Evolutionary conservation across 2,329 filamentous ascomycete species (phyloP), one percentile per base, ranked within the genome.

Genomic region (Bipolaris oryzae): DNA sequence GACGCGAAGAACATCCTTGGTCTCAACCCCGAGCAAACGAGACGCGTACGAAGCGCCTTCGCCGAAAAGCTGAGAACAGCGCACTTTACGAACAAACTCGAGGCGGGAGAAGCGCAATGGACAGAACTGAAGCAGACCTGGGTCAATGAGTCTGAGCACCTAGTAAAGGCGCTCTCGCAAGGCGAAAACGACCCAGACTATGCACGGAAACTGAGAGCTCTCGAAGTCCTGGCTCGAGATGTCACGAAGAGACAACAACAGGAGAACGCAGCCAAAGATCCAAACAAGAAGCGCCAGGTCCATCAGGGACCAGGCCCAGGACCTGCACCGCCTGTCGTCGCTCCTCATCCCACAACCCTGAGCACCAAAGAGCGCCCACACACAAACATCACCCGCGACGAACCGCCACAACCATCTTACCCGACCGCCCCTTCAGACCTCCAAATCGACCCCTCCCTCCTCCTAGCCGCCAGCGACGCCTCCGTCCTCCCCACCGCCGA

Each of bases 221-320:
- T 93, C 44, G 89, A 93, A 59, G 81, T 89, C 0, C 77, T 95
- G 3, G 89, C 89, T 50, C 83, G 87, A 49, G 90, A 94, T 74
- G 88, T 91, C 16, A 88, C 91, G 83, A 93, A 93, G 76, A 83
- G 91, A 45, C 81, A 89, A 50, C 84, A 88, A 34, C 88, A 91
- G 66, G 87, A 90, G 61, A 84, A 85, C 57, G 80, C 80, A 0
- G 85, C 84, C 62, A 80, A 82, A 53, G 79, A 86, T 66, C 77
- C 81, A 2, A 78, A 78, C 13, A 78, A 78, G 53, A 78, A 75
- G 70, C 79, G 77, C 64, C 68, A 74, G 42, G 43, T 63, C 25
- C 71, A 76, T 55, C 60, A 71, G 49, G 79, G 78, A 5, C 77
- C 78, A 5, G 78, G 78, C 1, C 78, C 79, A 0, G 78, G 77